Evolutionary conservation across 202 grass and related monocot genomes (phyloP).

Genomic region (Setaria viridis): DNA sequence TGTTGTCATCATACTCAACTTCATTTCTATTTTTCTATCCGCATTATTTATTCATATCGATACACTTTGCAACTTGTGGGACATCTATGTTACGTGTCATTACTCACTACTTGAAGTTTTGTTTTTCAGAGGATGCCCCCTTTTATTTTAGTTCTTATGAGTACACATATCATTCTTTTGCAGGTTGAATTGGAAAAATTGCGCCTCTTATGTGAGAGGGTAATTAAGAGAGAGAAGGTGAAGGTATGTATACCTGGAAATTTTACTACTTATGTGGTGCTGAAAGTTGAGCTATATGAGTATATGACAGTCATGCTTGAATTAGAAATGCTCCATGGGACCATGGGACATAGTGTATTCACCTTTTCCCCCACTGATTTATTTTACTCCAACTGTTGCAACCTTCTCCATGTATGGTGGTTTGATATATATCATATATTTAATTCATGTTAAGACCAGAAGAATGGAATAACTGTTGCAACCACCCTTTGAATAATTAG

Average conservation of each 20-base stretch:
- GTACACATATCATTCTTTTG: conserved; percentile 41
- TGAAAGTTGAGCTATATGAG: conserved; percentile 35
- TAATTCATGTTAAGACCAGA: conserved; percentile 22
- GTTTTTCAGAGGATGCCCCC: background rate
- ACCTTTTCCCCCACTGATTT: too few relatives aligned
- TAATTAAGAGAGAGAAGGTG: conserved; percentile 93
- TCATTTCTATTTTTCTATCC: background rate
- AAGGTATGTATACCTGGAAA: conserved; percentile 59
- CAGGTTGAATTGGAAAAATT: conserved; percentile 90
- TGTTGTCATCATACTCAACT: background rate
- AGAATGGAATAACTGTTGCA: background rate
- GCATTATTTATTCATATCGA: background rate
- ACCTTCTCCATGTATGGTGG: conserved; percentile 22
- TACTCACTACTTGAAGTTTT: background rate
- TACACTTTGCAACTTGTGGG: background rate
- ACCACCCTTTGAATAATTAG: background rate
- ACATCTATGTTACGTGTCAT: conserved; percentile 23
- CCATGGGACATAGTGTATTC: background rate
- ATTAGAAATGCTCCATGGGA: conserved; percentile 23
- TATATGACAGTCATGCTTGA: conserved; percentile 36
- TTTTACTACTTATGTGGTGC: conserved; percentile 28
- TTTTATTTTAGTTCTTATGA: conserved; percentile 27
- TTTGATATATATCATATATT: background rate
- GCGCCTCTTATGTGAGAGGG: conserved; percentile 88
- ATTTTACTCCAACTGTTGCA: conserved; percentile 3